These are phyloP conservation scores for Stygiomarasmius scandens DNA, from an alignment of 1,284 basidiomycete genomes.

Conservation along the genomic window DNA sequence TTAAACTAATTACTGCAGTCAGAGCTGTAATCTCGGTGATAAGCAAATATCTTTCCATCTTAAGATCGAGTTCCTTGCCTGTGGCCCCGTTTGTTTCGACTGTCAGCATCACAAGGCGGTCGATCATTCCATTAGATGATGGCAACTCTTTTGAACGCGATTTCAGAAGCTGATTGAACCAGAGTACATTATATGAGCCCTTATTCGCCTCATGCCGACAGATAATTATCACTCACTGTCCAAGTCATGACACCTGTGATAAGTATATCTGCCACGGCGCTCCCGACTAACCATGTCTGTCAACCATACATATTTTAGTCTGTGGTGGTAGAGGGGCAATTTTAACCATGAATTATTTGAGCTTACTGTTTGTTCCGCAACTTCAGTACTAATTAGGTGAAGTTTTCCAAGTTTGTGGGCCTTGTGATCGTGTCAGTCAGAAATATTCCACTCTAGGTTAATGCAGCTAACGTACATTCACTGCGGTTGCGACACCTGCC, in stretches of 20 bases:
- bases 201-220: neutral
- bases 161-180: slow-evolving; percentile 11
- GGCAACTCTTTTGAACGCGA: slow-evolving; percentile 3
- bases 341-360: too few species aligned
- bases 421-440: slow-evolving; percentile 3
- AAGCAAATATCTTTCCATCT: neutral
- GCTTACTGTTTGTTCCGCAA: slow-evolving; percentile 16
- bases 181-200: neutral
- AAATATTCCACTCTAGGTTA: neutral
- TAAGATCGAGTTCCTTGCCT: slow-evolving; percentile 3
- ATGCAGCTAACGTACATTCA: slow-evolving; percentile 12
- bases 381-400: slow-evolving; percentile 18
- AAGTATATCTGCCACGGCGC: slow-evolving; percentile 18
- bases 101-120: slow-evolving; percentile 15
- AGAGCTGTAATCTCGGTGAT: slow-evolving; percentile 6
- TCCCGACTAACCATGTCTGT: slow-evolving; percentile 20
- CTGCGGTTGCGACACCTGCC: slow-evolving; percentile 16
- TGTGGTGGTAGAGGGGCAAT: neutral
- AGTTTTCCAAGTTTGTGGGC: slow-evolving; percentile 18
- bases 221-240: slow-evolving; percentile 12
- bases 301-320: neutral
- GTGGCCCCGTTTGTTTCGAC: slow-evolving; percentile 21
- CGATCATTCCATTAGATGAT: slow-evolving; percentile 9
- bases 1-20: slow-evolving; percentile 7
- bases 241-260: slow-evolving; percentile 19